Percentiles rank a stretch among this genome's conserved stretches.
Evolutionary conservation across 768 basidiomycete genomes (phyloP).

Genomic region (Rhodotorula diobovata): DNA sequence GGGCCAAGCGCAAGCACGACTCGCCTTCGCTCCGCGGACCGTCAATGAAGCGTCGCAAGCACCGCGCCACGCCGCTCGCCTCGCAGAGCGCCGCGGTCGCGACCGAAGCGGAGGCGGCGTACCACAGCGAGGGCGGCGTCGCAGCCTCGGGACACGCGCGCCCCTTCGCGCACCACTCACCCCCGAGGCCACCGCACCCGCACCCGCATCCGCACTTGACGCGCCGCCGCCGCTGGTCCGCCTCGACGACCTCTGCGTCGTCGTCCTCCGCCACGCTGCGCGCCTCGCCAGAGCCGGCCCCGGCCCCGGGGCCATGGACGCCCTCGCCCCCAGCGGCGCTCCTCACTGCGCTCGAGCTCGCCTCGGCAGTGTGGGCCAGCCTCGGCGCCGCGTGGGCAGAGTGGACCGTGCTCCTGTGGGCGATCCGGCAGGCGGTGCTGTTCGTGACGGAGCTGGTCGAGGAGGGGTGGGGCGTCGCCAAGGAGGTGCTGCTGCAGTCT

Average conservation of each 20-base stretch:
- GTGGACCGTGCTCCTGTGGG: neutral
- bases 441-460: neutral
- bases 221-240: neutral
- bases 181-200: neutral
- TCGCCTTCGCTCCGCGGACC: neutral
- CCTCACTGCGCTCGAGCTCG: neutral
- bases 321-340: too few relatives aligned
- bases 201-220: neutral
- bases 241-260: neutral
- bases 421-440: neutral
- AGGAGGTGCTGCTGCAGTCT: neutral
- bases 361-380: neutral
- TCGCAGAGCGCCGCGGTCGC: neutral
- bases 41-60: neutral
- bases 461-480: neutral
- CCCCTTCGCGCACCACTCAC: too few relatives aligned
- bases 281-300: too few relatives aligned
- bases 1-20: too few relatives aligned
- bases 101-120: neutral
- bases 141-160: too few relatives aligned
- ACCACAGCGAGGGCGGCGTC: too few relatives aligned
- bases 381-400: neutral
- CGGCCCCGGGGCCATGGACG: too few relatives aligned
- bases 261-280: neutral
- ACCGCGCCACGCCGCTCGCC: neutral